Conservation (phyloP, 495 filamentous ascomycete genomes). For the Tuber aestivum region DNA sequence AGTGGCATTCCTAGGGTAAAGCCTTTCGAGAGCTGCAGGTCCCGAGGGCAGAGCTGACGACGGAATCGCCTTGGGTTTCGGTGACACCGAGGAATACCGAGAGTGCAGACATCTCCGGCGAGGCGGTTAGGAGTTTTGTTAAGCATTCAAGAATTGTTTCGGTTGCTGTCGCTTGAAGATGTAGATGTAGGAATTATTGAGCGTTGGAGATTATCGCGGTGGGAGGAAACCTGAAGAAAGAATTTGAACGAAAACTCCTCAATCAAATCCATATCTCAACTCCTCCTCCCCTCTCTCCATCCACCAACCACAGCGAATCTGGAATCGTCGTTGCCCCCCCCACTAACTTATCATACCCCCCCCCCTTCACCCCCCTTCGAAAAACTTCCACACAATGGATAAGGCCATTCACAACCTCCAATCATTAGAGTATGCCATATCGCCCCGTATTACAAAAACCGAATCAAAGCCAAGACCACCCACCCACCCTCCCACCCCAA, state of each 20-base stretch:
- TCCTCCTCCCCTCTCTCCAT: no score
- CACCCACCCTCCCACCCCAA: no score
- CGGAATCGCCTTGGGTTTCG: constrained; percentile 50
- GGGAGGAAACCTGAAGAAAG: not conserved
- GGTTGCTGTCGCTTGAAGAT: not conserved
- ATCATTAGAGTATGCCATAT: no score
- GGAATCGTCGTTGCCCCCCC: no score
- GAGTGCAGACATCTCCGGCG: constrained; percentile 39
- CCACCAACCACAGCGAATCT: no score
- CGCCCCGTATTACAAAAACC: no score
- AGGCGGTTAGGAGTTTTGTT: not conserved
- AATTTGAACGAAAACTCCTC: not conserved
- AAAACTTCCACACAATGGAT: no score
- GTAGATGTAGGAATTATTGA: not conserved
- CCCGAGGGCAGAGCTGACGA: constrained; percentile 45
- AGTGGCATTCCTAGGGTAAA: constrained; percentile 48
- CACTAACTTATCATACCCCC: no score
- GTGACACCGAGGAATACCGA: constrained; percentile 51
- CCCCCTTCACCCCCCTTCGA: no score
- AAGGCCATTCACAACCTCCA: no score
- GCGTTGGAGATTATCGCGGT: not conserved
- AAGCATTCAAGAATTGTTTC: not conserved
- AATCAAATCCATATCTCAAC: no score
- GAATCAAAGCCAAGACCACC: no score
- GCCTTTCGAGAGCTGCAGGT: constrained; percentile 33